Conservation (phyloP, 495 filamentous ascomycete species). For the Apiosordaria backusii region DNA sequence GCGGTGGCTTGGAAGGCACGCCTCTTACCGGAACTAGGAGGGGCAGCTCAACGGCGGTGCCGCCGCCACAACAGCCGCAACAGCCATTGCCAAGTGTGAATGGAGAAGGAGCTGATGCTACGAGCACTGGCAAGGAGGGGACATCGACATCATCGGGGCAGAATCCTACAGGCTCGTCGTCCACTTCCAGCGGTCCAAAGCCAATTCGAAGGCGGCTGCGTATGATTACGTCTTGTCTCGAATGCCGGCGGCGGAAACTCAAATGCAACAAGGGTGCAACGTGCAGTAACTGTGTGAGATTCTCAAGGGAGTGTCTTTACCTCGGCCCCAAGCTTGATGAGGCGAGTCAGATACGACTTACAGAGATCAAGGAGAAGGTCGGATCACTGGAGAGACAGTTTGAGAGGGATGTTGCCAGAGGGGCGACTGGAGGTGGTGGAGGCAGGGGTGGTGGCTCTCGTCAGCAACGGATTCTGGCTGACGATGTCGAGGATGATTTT, state of each 20-base stretch:
- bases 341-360: slow-evolving; percentile 56
- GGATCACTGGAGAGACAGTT: slow-evolving; percentile 60
- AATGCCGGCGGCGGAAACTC: slow-evolving; percentile 74
- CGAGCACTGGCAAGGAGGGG: not conserved
- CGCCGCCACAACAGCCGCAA: not conserved
- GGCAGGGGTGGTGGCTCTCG: slow-evolving; percentile 1
- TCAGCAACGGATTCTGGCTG: slow-evolving; percentile 41
- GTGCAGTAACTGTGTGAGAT: slow-evolving; percentile 66
- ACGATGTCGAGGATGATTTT: slow-evolving; percentile 44
- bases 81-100: not conserved
- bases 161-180: not conserved
- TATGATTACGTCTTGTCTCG: slow-evolving; percentile 64
- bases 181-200: slow-evolving; percentile 18
- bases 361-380: slow-evolving; percentile 68
- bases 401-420: slow-evolving; percentile 51
- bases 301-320: slow-evolving; percentile 61
- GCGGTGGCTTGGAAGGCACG: not conserved
- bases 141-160: slow-evolving; percentile 1
- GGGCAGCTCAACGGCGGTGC: not conserved
- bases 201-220: slow-evolving; percentile 62
- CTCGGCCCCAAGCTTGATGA: slow-evolving; percentile 59
- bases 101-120: not conserved
- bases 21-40: not conserved
- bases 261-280: slow-evolving; percentile 74
- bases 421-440: slow-evolving; percentile 18